Conservation (phyloP, 192 early-diverging fungal genomes). For the Linnemannia exigua region DNA sequence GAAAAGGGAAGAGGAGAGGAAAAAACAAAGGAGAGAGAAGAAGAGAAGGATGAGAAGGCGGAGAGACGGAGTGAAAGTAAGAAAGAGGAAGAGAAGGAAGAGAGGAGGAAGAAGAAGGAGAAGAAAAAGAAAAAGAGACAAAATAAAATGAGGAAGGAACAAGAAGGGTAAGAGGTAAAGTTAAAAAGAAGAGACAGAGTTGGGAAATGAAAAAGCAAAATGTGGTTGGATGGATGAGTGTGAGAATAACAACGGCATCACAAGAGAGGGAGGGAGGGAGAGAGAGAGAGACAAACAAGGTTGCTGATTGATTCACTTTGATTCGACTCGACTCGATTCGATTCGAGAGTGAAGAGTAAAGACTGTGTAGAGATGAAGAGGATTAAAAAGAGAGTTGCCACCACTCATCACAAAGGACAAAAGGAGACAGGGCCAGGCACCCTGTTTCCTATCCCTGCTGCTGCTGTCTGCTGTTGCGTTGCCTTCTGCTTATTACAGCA, state of each 20-base stretch:
- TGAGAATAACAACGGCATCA: neutral
- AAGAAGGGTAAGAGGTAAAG: neutral
- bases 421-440: neutral
- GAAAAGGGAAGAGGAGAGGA: neutral
- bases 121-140: neutral
- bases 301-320: neutral
- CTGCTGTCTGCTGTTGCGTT: no score
- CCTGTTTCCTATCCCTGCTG: no score
- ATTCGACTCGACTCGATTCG: neutral
- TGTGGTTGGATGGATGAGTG: neutral
- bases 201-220: neutral
- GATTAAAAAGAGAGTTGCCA: conserved; percentile 2
- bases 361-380: neutral
- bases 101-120: neutral
- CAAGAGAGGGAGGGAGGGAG: neutral
- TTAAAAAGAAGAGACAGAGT: neutral
- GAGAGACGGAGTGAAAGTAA: neutral
- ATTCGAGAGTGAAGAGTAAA: neutral
- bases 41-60: neutral
- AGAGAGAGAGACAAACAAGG: neutral
- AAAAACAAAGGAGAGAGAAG: neutral
- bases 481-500: no score
- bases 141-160: neutral
- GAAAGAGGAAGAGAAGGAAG: neutral
- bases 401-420: neutral